Percentiles rank a stretch among this genome's conserved stretches.
These are phyloP conservation scores for Trametes sanguinea DNA, from an alignment of 768 basidiomycete genomes.

Conservation along the genomic window DNA sequence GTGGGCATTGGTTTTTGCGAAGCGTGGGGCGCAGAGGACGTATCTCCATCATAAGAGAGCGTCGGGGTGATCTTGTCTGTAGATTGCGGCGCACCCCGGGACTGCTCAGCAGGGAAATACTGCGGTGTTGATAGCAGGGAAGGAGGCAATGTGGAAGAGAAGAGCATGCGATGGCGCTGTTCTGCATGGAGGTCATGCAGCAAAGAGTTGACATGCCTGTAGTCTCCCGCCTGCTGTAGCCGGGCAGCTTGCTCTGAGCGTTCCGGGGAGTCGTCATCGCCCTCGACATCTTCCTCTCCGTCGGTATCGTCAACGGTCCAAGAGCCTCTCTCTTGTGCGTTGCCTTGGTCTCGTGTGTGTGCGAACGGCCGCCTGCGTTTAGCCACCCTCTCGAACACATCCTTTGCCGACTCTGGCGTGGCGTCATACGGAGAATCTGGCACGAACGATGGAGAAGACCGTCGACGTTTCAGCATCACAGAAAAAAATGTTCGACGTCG, in stretches of 20 bases:
- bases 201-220: constrained; percentile 62
- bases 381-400: constrained; percentile 19
- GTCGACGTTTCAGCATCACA: constrained; percentile 57
- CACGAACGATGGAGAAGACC: constrained; percentile 35
- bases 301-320: constrained; percentile 14
- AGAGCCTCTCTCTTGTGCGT: not conserved
- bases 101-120: not conserved
- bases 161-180: constrained; percentile 63
- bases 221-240: constrained; percentile 39
- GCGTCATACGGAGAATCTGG: constrained; percentile 7
- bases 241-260: constrained; percentile 18
- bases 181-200: constrained; percentile 72
- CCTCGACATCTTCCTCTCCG: constrained; percentile 28
- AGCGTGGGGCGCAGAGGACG: not conserved
- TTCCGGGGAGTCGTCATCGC: constrained; percentile 9
- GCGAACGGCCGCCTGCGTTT: constrained; percentile 24
- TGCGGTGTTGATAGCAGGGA: not conserved
- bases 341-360: not conserved
- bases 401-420: constrained; percentile 13
- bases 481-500: not conserved
- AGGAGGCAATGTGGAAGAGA: constrained; percentile 23
- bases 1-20: not conserved
- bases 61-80: not conserved
- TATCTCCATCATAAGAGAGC: not conserved
- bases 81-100: not conserved